Base-by-base conservation (phyloP, 345 rosid genomes). In the Streptanthus diversifolius region DNA sequence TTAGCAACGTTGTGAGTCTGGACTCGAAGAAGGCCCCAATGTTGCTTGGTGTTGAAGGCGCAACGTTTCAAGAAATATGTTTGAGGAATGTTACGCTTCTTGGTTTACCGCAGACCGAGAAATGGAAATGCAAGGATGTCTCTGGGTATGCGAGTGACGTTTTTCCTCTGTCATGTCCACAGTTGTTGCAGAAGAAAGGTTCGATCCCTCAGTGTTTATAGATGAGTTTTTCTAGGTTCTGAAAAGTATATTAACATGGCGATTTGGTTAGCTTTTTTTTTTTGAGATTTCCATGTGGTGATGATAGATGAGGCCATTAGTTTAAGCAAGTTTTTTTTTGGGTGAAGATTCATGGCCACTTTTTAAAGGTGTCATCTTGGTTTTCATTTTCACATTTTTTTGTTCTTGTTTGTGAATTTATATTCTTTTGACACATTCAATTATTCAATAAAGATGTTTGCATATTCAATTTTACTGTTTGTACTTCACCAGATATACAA, bases 61-160 rank as follows among this genome's bases (percentile, higher is more conserved):
- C 95, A 2, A 81, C 81, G 11, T 90, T 87, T 70, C 85, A 80
- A 79, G 88, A 76, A 8, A 79, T 92, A 59, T 95, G 97, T 78
- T 83, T 95, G 75, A 87, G 76, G 82, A 95, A 92, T 75, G 79
- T 92, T 63, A 87, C 87, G 4, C 64, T 88, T 5, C 64, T 79
- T 7, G 98, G 98, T 7, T 70, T 90, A 53, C 67, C 68, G 3
- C 47, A 83, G 1, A 68, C 80, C 4, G 82, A 77, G 14, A 72
- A 75, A 45, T 95, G 99, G 99, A 93, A 82, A 43, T 95, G 99
- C 62, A 86, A 92, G 69, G 87, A 81, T 69, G 79, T 95, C 71
- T 86, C 93, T 0, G 99, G 99, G 33, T 88, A 79, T 30, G 74
- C 88, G 0, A 67, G 76, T 63, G 81, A 77, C 0, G 90, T 92